Evolutionary conservation across 1,284 basidiomycete genomes (phyloP).

Genomic region (Ustilago loliicola): DNA sequence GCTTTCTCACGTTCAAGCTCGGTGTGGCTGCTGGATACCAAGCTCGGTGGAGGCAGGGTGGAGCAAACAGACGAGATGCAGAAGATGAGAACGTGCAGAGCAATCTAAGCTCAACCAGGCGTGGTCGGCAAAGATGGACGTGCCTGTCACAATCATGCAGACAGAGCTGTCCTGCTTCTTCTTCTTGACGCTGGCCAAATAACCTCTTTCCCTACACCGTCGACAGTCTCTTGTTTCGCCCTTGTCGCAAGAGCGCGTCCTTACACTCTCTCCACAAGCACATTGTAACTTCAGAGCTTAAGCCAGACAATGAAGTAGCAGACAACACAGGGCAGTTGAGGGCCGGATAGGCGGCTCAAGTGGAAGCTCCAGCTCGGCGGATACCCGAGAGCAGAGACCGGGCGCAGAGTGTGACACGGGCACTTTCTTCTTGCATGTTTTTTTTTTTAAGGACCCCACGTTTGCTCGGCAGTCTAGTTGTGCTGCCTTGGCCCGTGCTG

Average conservation of each 20-base stretch:
- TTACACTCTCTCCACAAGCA: not conserved
- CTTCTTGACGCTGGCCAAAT: not conserved
- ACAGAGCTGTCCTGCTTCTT: slow-evolving; percentile 6
- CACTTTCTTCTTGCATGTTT: slow-evolving; percentile 11
- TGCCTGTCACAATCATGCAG: slow-evolving; percentile 23
- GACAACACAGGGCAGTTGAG: not conserved
- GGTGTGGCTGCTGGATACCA: not conserved
- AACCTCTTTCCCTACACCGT: not conserved
- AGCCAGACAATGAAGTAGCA: not conserved
- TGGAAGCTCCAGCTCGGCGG: not conserved
- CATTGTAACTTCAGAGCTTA: not conserved
- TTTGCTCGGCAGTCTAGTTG: slow-evolving; percentile 34
- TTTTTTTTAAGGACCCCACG: slow-evolving; percentile 22
- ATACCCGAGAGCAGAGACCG: not conserved
- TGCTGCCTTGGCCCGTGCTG: slow-evolving; percentile 28
- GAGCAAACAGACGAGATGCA: slow-evolving; percentile 9
- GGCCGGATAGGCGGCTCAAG: not conserved
- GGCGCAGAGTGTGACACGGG: slow-evolving; percentile 42
- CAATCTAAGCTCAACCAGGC: slow-evolving; percentile 26
- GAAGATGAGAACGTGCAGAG: slow-evolving; percentile 39
- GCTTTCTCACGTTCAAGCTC: slow-evolving; percentile 1
- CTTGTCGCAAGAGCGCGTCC: not conserved
- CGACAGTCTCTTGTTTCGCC: not conserved
- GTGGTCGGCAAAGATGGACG: slow-evolving; percentile 24
- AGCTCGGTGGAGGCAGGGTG: not conserved